Base-by-base conservation (phyloP, 306 rosid species). In the Carpinus fangiana region DNA sequence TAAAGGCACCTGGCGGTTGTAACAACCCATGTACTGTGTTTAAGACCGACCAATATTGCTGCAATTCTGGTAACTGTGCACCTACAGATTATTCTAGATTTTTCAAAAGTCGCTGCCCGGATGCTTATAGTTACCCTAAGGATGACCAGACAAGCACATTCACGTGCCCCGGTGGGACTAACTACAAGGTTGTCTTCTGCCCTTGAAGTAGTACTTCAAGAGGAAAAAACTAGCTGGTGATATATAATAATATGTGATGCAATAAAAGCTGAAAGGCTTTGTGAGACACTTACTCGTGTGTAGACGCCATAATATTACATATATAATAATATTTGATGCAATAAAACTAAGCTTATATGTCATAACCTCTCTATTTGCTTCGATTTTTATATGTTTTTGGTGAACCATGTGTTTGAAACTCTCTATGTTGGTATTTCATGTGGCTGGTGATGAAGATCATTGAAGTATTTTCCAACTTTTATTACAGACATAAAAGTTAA, bases 71-170 rank as follows among this genome's bases (percentile, higher is more conserved):
- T 0, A 76, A 12, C 1, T 91, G 96, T 8, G 79, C 3, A 11
- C 82, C 90, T 0, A 91, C 96, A 0, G 45, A 8, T 20, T 84
- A 57, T 13, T 91, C 96, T 0, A 86, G 5, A 4, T 87, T 79
- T 75, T 91, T 91, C 74, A 89, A 91, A 80, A 57, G 71, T 0
- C 73, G 69, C 21, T 91, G 96, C 51, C 87, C 85, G 0, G 87
- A 76, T 73, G 85, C 88, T n/a, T 86, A 81, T n/a, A 87, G 83
- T 82, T 89, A 91, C 45, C 89, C 92, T 5, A 73, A 67, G 41
- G 96, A 91, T 59, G 90, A 90, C 73, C 79, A 76, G 0, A 87
- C 89, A 10, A 85, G 89, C 77, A 80, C 85, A 0, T 88, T 72
- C 64, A 85, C 87, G 0, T 90, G 92, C 70, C 81, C 48, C 0